Evolutionary conservation across 495 filamentous ascomycete species (phyloP).

Genomic region (Lasiosphaeris hirsuta): DNA sequence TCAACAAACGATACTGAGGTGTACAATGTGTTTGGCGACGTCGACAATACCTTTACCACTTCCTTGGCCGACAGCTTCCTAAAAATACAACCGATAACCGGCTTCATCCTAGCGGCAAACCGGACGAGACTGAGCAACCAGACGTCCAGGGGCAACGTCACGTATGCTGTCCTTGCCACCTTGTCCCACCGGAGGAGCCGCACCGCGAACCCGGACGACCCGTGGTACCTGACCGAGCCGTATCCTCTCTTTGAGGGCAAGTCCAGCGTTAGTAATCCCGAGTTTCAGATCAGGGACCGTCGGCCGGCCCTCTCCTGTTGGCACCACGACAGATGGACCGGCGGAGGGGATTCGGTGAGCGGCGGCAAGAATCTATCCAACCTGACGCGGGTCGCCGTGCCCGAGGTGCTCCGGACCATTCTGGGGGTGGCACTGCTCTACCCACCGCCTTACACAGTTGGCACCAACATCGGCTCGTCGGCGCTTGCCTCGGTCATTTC

Average conservation of each 20-base stretch:
- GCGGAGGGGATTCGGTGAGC: background rate
- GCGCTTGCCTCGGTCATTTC: background rate
- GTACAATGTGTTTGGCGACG: background rate
- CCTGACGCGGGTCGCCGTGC: background rate
- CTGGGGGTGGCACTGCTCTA: background rate
- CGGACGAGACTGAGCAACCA: background rate
- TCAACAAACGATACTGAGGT: background rate
- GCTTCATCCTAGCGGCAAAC: background rate
- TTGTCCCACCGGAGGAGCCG: background rate
- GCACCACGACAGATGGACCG: constrained; percentile 2
- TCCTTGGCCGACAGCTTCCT: background rate
- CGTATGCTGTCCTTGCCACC: constrained; percentile 2
- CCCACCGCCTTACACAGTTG: background rate
- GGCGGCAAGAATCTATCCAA: background rate
- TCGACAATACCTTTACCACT: background rate
- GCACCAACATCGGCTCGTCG: background rate
- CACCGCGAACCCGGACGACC: background rate
- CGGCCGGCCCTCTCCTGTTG: constrained; percentile 11
- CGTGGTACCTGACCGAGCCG: constrained; percentile 9
- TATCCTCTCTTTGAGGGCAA: too few relatives aligned
- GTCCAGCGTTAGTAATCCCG: too few relatives aligned
- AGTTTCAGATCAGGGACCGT: background rate
- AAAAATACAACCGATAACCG: background rate
- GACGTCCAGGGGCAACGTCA: background rate
- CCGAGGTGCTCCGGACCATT: constrained; percentile 1